Evolutionary conservation across 2,329 filamentous ascomycete genomes (phyloP), one percentile per base, ranked within the genome.

Genomic region (Colletotrichum acutatum): DNA sequence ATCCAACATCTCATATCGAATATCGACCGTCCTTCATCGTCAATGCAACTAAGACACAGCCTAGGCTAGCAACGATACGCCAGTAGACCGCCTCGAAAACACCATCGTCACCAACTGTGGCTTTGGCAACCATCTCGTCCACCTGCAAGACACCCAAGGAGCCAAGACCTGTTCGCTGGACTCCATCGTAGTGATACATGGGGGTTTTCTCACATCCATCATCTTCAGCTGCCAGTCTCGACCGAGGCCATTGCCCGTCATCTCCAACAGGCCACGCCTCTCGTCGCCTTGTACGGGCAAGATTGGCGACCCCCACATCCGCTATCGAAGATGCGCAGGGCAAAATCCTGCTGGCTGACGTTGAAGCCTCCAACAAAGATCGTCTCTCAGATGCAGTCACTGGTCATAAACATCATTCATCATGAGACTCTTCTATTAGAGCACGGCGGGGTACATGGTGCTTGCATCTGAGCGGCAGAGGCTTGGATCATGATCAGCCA

Each of bases 71-170:
- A 59, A 37, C 46, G 60, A 37, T 22, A 60, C 59, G 54, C 66
- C 66, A 69, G n/a, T 37, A 70, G 53, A 72, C 70, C 70, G 60
- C 70, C 70, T 61, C 66, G 26, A 60, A 58, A 46, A 70, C 42
- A 60, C 34, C 60, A 66, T 70, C 56, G 59, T 69, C 66, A 72
- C 30, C 52, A 69, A 32, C 42, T 6, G 42, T 64, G 66, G 70
- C 59, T 72, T 56, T 34, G 58, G n/a, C 52, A 46, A 32, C 16
- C 58, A 66, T 16, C 57, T 68, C 42, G 37, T 57, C 32, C 11
- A 46, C 52, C 66, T 34, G 30, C 19, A 34, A 12, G 11, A 46
- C 60, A 49, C 46, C 37, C 34, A 71, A 26, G 32, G 32, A 54
- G 57, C 60, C 46, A 56, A 65, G 46, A 26, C 26, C 49, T n/a